phyloP scores from a whole-genome alignment of 2,329 filamentous ascomycete species.

The Botrytis aclada region DNA sequence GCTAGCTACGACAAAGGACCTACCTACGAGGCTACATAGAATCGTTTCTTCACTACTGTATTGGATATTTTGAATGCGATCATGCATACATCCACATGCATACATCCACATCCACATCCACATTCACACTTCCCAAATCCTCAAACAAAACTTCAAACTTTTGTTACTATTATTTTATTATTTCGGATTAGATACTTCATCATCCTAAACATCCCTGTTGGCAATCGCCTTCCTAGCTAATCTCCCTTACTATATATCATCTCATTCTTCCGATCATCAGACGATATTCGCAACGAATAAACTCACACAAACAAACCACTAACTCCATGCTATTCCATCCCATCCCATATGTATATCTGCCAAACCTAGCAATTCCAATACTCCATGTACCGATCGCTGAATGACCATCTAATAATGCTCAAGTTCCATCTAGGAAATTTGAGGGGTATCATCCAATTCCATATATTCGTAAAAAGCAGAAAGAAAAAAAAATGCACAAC shows the following conservation, averaged over 20 bases:
- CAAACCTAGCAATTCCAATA: background rate
- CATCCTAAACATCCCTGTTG: background rate
- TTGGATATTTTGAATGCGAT: too few relatives aligned
- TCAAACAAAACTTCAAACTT: background rate
- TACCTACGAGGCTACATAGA: too few relatives aligned
- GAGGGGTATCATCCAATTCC: background rate
- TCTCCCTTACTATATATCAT: background rate
- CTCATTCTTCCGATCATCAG: background rate
- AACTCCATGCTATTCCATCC: background rate
- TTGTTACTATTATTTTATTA: background rate
- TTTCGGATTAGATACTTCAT: background rate
- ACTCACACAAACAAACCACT: background rate
- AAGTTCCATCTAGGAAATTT: background rate
- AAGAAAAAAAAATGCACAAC: background rate
- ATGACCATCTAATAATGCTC: slow-evolving; percentile 13
- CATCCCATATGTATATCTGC: background rate
- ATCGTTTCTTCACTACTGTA: too few relatives aligned
- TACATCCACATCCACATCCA: too few relatives aligned
- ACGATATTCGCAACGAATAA: background rate
- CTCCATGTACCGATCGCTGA: background rate
- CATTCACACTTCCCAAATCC: too few relatives aligned
- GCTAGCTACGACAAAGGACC: too few relatives aligned
- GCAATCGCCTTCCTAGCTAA: background rate
- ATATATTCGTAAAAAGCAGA: background rate
- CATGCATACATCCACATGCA: too few relatives aligned